Evolutionary conservation across 2,329 filamentous ascomycete species (phyloP).

Genomic region (Fusarium goolgardi): DNA sequence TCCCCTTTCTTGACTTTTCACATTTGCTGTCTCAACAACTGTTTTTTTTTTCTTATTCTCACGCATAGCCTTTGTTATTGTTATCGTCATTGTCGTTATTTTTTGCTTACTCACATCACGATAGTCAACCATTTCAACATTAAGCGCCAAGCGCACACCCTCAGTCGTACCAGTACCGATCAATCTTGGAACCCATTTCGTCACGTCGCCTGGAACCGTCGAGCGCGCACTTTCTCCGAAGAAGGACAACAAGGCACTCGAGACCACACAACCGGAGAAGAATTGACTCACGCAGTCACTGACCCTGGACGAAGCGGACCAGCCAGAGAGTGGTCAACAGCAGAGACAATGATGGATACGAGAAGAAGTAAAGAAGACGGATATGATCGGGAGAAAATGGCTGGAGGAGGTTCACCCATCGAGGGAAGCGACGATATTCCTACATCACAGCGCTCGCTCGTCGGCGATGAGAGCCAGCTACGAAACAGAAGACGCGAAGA

Average conservation of each 20-base stretch:
- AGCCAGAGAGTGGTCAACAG: conserved; percentile 43
- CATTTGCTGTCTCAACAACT: background rate
- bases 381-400: conserved; percentile 28
- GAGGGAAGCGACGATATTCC: conserved; percentile 37
- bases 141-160: conserved; percentile 58
- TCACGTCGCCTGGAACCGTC: conserved; percentile 54
- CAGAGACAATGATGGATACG: conserved; percentile 43
- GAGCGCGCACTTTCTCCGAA: conserved; percentile 46
- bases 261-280: conserved; percentile 43
- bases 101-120: conserved; percentile 7
- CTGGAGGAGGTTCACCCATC: conserved; percentile 28
- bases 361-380: conserved; percentile 25
- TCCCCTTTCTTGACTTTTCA: conserved; percentile 24
- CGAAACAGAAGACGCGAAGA: conserved; percentile 51
- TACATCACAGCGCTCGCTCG: conserved; percentile 34
- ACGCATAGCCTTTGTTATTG: background rate
- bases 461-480: conserved; percentile 41
- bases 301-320: conserved; percentile 47
- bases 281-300: conserved; percentile 52
- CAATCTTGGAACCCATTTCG: conserved; percentile 60
- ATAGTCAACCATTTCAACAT: conserved; percentile 60
- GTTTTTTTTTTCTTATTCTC: background rate
- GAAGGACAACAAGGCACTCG: conserved; percentile 48
- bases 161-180: conserved; percentile 55
- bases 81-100: background rate